Evolutionary conservation across 2,329 filamentous ascomycete species (phyloP).

Genomic region (Cladosporium velox): DNA sequence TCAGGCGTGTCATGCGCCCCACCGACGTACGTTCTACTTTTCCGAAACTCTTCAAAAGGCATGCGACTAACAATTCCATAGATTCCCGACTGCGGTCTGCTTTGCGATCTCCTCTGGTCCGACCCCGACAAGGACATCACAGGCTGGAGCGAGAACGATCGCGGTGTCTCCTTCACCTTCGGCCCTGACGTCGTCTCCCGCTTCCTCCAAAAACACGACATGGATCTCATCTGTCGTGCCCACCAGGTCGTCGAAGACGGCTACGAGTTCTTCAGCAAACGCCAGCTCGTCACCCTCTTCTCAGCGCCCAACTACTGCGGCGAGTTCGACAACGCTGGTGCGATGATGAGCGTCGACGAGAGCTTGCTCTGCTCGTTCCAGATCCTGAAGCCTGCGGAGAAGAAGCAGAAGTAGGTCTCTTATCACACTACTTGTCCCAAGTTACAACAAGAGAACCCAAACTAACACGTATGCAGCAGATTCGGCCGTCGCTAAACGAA

Average conservation of each 20-base stretch:
- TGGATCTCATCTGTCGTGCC: constrained; percentile 98
- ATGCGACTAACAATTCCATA: constrained; percentile 44
- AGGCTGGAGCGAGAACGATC: constrained; percentile 98
- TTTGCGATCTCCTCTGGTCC: constrained; percentile 97
- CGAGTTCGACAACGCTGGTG: constrained; percentile 98
- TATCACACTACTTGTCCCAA: constrained; percentile 58
- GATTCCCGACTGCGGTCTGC: constrained; percentile 96
- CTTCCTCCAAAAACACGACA: constrained; percentile 98
- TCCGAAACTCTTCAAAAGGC: background rate
- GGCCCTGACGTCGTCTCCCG: constrained; percentile 95
- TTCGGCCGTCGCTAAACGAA: constrained; percentile 20
- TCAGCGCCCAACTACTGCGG: constrained; percentile 99
- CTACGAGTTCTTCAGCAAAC: constrained; percentile 99
- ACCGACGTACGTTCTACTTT: constrained; percentile 77
- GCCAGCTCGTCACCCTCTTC: constrained; percentile 95
- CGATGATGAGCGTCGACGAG: constrained; percentile 99
- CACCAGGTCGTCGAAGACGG: constrained; percentile 99
- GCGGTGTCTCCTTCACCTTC: constrained; percentile 98
- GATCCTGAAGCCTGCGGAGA: constrained; percentile 99
- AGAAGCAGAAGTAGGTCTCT: constrained; percentile 96
- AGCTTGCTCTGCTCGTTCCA: constrained; percentile 98
- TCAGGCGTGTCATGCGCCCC: constrained; percentile 96
- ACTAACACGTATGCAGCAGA: constrained; percentile 59
- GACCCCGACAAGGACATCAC: constrained; percentile 99
- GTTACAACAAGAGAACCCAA: constrained; percentile 68